Evolutionary conservation across 2,329 filamentous ascomycete genomes (phyloP).

Genomic region (Fusarium sororula): DNA sequence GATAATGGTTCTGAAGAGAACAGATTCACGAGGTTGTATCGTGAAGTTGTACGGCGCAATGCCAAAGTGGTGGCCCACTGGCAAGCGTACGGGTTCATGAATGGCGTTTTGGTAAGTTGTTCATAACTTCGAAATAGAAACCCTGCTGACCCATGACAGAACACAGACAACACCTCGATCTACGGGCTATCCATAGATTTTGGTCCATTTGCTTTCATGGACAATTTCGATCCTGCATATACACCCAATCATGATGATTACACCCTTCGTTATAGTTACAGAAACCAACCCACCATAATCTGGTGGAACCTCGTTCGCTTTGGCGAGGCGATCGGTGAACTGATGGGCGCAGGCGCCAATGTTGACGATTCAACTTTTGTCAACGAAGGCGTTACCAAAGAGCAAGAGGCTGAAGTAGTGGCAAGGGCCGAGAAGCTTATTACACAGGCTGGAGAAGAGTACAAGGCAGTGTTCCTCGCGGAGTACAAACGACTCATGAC

Average conservation of each 20-base stretch:
- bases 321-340: slow-evolving; percentile 87
- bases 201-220: slow-evolving; percentile 96
- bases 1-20: slow-evolving; percentile 78
- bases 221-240: slow-evolving; percentile 93
- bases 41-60: slow-evolving; percentile 86
- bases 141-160: slow-evolving; percentile 53
- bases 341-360: slow-evolving; percentile 78
- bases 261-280: slow-evolving; percentile 87
- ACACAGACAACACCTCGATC: slow-evolving; percentile 97
- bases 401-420: slow-evolving; percentile 75
- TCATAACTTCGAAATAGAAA: not conserved
- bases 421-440: slow-evolving; percentile 87
- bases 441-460: slow-evolving; percentile 83
- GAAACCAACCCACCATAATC: slow-evolving; percentile 93
- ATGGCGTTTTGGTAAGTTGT: slow-evolving; percentile 76
- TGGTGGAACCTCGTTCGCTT: slow-evolving; percentile 98
- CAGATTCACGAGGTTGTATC: slow-evolving; percentile 85
- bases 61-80: slow-evolving; percentile 89
- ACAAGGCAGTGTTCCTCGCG: slow-evolving; percentile 83
- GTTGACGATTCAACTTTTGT: slow-evolving; percentile 79
- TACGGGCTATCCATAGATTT: slow-evolving; percentile 92
- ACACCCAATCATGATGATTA: slow-evolving; percentile 97
- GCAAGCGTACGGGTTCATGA: slow-evolving; percentile 99
- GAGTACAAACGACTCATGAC: slow-evolving; percentile 92
- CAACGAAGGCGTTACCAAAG: slow-evolving; percentile 70